A percentile compares a stretch with the other conserved stretches of the same genome.
These are phyloP conservation scores for Thamnidium elegans DNA, from an alignment of 192 early-diverging fungal genomes.

Conservation along the genomic window DNA sequence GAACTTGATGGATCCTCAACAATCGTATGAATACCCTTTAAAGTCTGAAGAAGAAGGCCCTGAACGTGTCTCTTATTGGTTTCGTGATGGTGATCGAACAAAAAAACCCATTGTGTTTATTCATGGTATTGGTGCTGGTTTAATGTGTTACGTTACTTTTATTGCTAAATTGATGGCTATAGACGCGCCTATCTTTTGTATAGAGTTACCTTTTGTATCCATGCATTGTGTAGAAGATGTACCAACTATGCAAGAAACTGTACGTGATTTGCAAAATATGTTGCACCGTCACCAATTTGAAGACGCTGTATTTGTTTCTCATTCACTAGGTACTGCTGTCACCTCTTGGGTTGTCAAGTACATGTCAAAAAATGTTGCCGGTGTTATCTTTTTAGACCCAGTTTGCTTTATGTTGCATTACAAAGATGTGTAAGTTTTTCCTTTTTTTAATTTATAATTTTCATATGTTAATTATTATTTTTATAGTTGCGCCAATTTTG, in stretches of 20 bases:
- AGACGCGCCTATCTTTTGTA: constrained; percentile 42
- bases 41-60: not conserved
- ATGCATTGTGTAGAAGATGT: constrained; percentile 60
- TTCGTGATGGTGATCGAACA: constrained; percentile 21
- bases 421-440: constrained; percentile 44
- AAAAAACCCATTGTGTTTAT: constrained; percentile 42
- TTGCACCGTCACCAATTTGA: constrained; percentile 47
- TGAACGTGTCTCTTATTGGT: constrained; percentile 33
- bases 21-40: not conserved
- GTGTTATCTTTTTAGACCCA: constrained; percentile 62
- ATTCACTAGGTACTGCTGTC: constrained; percentile 64
- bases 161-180: constrained; percentile 41
- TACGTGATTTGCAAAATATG: constrained; percentile 55
- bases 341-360: constrained; percentile 59
- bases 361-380: constrained; percentile 45
- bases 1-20: constrained; percentile 9
- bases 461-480: not conserved
- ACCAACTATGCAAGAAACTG: constrained; percentile 54
- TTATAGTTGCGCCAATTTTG: constrained; percentile 55
- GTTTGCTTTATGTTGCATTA: constrained; percentile 65
- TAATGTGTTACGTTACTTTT: constrained; percentile 54
- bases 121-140: constrained; percentile 67
- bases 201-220: constrained; percentile 62
- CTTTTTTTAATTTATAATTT: not conserved
- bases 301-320: constrained; percentile 62